Percentiles rank a stretch among this genome's conserved stretches.
Conservation (phyloP, 139 green algal genomes). For the Picochlorum sp. region DNA sequence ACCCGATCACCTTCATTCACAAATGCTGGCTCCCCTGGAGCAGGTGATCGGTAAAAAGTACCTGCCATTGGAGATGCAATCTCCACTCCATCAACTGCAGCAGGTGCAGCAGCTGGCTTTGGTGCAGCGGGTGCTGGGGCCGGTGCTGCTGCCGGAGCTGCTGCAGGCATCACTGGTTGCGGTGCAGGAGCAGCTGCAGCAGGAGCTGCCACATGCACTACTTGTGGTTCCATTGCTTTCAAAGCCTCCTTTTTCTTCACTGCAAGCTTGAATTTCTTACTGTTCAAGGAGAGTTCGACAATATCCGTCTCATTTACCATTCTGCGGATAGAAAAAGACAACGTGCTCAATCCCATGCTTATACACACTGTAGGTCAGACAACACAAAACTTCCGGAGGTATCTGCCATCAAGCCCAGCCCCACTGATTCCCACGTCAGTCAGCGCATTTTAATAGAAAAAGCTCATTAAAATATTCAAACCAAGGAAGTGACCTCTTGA, state of each 20-base stretch:
- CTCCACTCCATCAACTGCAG: slow-evolving; percentile 29
- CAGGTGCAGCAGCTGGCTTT: slow-evolving; percentile 27
- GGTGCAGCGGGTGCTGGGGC: slow-evolving; percentile 43
- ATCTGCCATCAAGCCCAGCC: background rate
- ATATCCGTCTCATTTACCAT: slow-evolving; percentile 92
- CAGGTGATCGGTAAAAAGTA: slow-evolving; percentile 65
- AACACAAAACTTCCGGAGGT: background rate
- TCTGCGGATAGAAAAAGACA: slow-evolving; percentile 42
- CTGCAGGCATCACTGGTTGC: slow-evolving; percentile 1
- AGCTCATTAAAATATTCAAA: too few relatives aligned
- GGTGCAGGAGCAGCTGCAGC: slow-evolving; percentile 1
- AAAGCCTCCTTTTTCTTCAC: slow-evolving; percentile 83
- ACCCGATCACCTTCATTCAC: slow-evolving; percentile 85
- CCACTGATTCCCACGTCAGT: background rate
- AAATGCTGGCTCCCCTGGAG: slow-evolving; percentile 85
- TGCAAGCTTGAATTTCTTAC: slow-evolving; percentile 78
- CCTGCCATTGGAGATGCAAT: slow-evolving; percentile 59
- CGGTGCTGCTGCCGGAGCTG: slow-evolving; percentile 32
- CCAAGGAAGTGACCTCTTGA: too few relatives aligned
- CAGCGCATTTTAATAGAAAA: too few relatives aligned
- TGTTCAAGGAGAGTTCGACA: slow-evolving; percentile 89
- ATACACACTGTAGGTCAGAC: background rate
- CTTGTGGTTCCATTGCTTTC: slow-evolving; percentile 30
- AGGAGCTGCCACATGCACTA: slow-evolving; percentile 10
- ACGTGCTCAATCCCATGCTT: background rate